Evolutionary conservation across 176 grass and related monocot species (phyloP).

Genomic region (Typha latifolia): DNA sequence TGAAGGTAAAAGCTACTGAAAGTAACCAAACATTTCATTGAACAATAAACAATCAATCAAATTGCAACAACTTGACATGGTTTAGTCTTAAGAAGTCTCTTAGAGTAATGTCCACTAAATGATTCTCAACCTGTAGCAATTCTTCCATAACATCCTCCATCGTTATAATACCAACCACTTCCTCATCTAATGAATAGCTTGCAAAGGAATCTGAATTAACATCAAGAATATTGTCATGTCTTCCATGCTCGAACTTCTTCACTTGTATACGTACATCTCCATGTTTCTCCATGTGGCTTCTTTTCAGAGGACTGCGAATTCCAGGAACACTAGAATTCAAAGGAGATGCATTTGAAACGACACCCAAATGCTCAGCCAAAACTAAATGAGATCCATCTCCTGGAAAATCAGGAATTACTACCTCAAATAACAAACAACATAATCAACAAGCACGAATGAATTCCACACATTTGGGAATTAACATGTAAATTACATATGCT

Average conservation of each 20-base stretch:
- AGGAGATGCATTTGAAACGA: conserved; percentile 44
- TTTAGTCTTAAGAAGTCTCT: no score
- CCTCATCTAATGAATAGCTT: conserved; percentile 78
- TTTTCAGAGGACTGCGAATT: conserved; percentile 33
- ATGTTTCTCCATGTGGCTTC: conserved; percentile 51
- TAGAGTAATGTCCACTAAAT: neutral
- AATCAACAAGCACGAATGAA: neutral
- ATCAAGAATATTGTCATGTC: conserved; percentile 88
- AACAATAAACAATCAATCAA: no score
- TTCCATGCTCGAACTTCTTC: conserved; percentile 48
- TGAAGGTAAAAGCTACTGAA: no score
- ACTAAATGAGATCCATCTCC: conserved; percentile 14
- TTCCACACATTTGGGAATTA: neutral
- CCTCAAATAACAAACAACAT: neutral
- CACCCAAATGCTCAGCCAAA: conserved; percentile 36
- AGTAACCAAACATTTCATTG: no score
- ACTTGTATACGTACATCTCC: conserved; percentile 42
- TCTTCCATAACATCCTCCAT: conserved; percentile 99
- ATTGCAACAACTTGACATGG: no score
- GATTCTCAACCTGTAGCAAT: conserved; percentile 67
- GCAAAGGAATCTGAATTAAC: conserved; percentile 68
- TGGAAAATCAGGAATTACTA: conserved; percentile 23
- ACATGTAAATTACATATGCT: conserved; percentile 3
- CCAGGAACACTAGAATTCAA: conserved; percentile 22
- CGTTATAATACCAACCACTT: conserved; percentile 92